phyloP scores from a whole-genome alignment of 495 filamentous ascomycete species.

The Lepidopterella palustris region DNA sequence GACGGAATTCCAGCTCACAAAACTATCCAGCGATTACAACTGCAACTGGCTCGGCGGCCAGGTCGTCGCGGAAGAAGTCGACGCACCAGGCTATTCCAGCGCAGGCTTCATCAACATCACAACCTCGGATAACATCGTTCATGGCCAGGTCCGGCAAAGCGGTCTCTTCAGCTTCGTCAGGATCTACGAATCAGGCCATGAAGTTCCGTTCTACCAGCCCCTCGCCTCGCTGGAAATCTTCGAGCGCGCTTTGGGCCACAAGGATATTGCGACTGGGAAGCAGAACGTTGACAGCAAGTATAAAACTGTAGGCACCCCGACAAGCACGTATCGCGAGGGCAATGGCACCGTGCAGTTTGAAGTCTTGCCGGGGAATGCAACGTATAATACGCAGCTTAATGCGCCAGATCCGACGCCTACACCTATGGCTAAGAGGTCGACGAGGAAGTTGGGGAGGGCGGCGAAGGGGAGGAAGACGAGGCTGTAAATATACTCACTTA shows the following conservation, averaged over 20 bases:
- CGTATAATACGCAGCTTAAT: constrained; percentile 51
- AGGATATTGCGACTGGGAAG: constrained; percentile 56
- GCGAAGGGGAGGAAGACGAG: not conserved
- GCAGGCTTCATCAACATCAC: constrained; percentile 51
- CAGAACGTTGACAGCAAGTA: constrained; percentile 34
- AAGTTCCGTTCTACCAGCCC: constrained; percentile 65
- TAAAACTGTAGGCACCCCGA: constrained; percentile 44
- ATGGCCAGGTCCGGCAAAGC: constrained; percentile 61
- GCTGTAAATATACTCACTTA: too few species aligned
- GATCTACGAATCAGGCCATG: constrained; percentile 50
- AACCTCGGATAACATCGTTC: constrained; percentile 49
- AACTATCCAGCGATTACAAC: constrained; percentile 45
- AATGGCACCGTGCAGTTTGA: constrained; percentile 48
- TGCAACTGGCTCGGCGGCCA: constrained; percentile 55
- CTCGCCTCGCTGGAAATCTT: constrained; percentile 55
- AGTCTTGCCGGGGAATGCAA: constrained; percentile 44
- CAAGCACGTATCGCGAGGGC: constrained; percentile 52
- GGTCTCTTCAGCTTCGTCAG: constrained; percentile 62
- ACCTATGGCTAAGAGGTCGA: constrained; percentile 7
- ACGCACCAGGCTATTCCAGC: constrained; percentile 41
- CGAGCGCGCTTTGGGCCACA: constrained; percentile 48
- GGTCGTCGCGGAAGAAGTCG: constrained; percentile 44
- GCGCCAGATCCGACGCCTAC: constrained; percentile 27
- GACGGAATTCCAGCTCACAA: not conserved
- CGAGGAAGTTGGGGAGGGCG: constrained; percentile 3